A percentile compares a stretch with the other conserved stretches of the same genome.
These are phyloP conservation scores for Sutorius australiensis DNA, from an alignment of 768 basidiomycete species.

Conservation along the genomic window DNA sequence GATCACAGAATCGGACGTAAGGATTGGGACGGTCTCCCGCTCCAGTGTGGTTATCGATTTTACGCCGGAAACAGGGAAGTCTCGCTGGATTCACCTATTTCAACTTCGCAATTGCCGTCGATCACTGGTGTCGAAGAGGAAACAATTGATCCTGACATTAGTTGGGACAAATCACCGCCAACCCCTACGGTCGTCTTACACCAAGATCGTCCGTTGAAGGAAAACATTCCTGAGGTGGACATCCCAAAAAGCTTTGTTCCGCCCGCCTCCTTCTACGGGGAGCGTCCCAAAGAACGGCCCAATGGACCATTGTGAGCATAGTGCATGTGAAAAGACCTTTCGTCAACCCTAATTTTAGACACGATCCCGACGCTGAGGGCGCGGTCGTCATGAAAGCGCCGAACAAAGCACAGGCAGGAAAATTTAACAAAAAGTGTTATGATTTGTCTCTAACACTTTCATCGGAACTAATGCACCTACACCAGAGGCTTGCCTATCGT, in stretches of 20 bases:
- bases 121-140: constrained; percentile 34
- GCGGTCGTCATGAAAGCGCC: constrained; percentile 88
- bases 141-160: constrained; percentile 19
- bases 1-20: constrained; percentile 56
- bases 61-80: constrained; percentile 60
- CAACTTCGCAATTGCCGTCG: constrained; percentile 49
- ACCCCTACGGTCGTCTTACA: constrained; percentile 7
- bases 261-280: constrained; percentile 61
- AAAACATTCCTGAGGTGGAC: constrained; percentile 18
- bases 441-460: constrained; percentile 3
- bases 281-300: constrained; percentile 29
- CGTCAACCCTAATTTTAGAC: constrained; percentile 37
- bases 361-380: constrained; percentile 70
- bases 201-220: constrained; percentile 9
- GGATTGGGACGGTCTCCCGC: constrained; percentile 53
- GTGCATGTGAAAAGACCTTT: neutral
- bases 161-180: constrained; percentile 11
- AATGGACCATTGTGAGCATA: constrained; percentile 22
- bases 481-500: constrained; percentile 60
- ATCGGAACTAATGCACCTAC: constrained; percentile 1
- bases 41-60: constrained; percentile 38
- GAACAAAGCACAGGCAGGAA: constrained; percentile 57
- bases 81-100: constrained; percentile 52
- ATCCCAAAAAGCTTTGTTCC: constrained; percentile 39
- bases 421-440: constrained; percentile 65